Conservation (phyloP, 129 eudicot species). For the Lactuca saligna region DNA sequence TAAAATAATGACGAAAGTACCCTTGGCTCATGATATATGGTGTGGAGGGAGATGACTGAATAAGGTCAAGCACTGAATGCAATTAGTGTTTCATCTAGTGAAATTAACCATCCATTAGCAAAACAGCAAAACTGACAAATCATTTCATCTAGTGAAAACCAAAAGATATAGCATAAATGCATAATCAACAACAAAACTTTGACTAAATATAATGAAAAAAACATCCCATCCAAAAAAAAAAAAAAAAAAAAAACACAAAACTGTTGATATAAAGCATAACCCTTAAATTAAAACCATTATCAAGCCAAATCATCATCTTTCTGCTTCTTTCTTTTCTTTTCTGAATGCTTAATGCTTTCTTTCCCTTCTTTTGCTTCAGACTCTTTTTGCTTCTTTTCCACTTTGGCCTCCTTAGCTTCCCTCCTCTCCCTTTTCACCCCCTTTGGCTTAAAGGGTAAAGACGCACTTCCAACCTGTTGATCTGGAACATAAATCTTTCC, state of each 20-base stretch:
- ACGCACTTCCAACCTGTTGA: constrained; percentile 76
- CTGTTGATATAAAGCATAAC: neutral
- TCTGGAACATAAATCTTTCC: constrained; percentile 89
- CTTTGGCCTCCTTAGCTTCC: constrained; percentile 65
- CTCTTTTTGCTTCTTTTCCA: neutral
- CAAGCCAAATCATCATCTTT: constrained; percentile 30
- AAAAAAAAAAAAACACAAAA: neutral
- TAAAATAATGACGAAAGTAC: no score
- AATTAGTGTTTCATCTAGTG: no score
- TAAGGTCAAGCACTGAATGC: no score
- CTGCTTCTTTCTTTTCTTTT: constrained; percentile 65
- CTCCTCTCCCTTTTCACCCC: constrained; percentile 93
- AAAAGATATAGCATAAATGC: no score
- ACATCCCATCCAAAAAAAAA: neutral
- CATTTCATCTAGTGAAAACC: no score
- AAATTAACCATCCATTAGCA: no score
- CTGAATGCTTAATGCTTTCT: constrained; percentile 24
- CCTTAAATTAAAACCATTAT: constrained; percentile 10
- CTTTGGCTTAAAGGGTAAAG: constrained; percentile 67
- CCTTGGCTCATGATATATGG: no score
- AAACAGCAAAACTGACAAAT: no score
- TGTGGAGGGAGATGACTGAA: no score
- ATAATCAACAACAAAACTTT: neutral
- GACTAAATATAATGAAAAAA: no score
- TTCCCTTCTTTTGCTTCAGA: no score